phyloP scores from a whole-genome alignment of 441 rosid species.

The Mallotus repandus region DNA sequence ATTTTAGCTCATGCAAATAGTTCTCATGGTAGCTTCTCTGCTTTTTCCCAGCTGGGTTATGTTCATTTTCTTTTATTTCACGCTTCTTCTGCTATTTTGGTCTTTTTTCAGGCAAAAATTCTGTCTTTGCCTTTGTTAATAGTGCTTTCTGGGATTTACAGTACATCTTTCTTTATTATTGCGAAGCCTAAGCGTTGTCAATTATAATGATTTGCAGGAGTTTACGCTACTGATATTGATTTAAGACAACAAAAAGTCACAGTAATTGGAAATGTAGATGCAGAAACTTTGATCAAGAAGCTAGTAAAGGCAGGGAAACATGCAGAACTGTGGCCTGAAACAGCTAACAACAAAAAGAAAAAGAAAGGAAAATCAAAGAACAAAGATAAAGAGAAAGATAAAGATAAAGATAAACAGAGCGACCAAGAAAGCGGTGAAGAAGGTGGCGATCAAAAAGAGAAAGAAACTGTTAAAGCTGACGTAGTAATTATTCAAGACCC shows the following conservation, averaged over 20 bases:
- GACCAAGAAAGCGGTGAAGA: constrained; percentile 45
- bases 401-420: constrained; percentile 25
- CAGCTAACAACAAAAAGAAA: constrained; percentile 36
- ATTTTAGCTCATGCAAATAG: neutral
- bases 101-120: neutral
- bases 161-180: neutral
- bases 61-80: constrained; percentile 13
- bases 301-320: constrained; percentile 61
- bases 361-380: constrained; percentile 45
- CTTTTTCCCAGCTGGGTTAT: neutral
- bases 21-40: neutral
- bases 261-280: constrained; percentile 61
- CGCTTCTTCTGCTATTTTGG: constrained; percentile 1
- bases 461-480: constrained; percentile 28
- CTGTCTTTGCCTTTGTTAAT: neutral
- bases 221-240: constrained; percentile 53
- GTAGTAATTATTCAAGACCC: constrained; percentile 29
- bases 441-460: constrained; percentile 25
- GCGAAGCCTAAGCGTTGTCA: neutral
- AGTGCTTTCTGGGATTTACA: neutral
- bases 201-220: constrained; percentile 43
- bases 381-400: constrained; percentile 30
- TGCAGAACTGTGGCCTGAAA: constrained; percentile 83
- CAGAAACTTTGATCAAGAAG: constrained; percentile 58
- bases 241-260: constrained; percentile 66